These are phyloP conservation scores for Penicillium alfredii DNA, from an alignment of 495 filamentous ascomycete species.

Conservation along the genomic window DNA sequence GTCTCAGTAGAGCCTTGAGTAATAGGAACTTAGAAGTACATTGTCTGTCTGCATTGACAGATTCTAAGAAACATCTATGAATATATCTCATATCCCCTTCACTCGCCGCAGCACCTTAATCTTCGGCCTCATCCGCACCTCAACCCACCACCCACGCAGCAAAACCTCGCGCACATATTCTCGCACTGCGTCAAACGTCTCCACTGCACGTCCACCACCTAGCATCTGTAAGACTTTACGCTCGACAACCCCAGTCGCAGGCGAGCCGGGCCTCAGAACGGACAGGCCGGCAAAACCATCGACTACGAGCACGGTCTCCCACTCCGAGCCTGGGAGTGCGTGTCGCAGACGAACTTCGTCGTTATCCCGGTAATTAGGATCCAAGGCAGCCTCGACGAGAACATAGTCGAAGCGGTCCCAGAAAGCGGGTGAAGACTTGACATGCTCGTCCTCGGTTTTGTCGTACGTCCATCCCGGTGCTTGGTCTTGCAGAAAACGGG, in stretches of 20 bases:
- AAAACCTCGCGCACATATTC: constrained; percentile 18
- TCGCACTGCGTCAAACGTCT: constrained; percentile 17
- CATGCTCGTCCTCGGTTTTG: constrained; percentile 44
- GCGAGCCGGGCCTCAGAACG: constrained; percentile 51
- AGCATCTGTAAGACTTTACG: constrained; percentile 21
- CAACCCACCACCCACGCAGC: constrained; percentile 39
- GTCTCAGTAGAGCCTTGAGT: no score
- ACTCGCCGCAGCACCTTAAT: constrained; percentile 30
- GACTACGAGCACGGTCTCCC: constrained; percentile 65
- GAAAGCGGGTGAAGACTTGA: constrained; percentile 57
- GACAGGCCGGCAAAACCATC: constrained; percentile 66
- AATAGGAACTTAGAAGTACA: no score
- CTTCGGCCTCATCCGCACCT: constrained; percentile 36
- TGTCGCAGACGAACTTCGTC: constrained; percentile 13
- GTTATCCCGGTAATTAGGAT: constrained; percentile 17
- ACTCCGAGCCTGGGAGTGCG: constrained; percentile 36
- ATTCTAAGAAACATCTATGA: neutral
- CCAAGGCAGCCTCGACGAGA: constrained; percentile 56
- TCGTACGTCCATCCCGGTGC: constrained; percentile 46
- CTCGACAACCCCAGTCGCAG: constrained; percentile 27
- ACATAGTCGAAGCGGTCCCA: constrained; percentile 81
- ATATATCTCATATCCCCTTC: neutral
- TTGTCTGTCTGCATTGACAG: no score
- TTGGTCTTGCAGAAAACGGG: constrained; percentile 64
- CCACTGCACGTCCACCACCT: constrained; percentile 16